Percentiles rank a stretch among this genome's conserved stretches.
phyloP scores from a whole-genome alignment of 1,284 basidiomycete species.

The Apiotrichum gamsii region DNA sequence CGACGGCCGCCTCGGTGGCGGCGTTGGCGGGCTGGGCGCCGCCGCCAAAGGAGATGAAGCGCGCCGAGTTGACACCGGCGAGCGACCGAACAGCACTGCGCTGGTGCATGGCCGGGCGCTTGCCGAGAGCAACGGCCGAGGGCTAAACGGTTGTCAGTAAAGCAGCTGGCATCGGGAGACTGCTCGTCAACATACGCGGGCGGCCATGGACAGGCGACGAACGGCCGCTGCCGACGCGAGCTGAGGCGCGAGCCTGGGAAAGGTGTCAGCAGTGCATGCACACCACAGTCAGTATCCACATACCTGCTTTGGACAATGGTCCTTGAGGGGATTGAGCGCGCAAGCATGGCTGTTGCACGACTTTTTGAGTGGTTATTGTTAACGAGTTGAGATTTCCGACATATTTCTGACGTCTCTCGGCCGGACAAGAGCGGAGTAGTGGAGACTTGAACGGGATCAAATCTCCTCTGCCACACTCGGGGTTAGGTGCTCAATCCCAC shows the following conservation, averaged over 20 bases:
- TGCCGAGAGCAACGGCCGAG: constrained; percentile 32
- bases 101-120: constrained; percentile 22
- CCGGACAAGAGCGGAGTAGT: neutral
- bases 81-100: neutral
- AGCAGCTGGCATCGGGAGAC: too few species aligned
- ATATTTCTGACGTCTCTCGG: neutral
- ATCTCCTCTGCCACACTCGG: constrained; percentile 1
- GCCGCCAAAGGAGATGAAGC: constrained; percentile 4
- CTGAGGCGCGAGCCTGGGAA: constrained; percentile 10
- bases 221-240: constrained; percentile 6
- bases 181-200: constrained; percentile 15
- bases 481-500: neutral
- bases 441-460: neutral
- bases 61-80: constrained; percentile 1
- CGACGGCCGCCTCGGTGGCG: neutral
- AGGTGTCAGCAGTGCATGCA: neutral
- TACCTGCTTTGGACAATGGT: constrained; percentile 13
- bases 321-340: constrained; percentile 13
- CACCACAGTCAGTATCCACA: neutral
- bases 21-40: neutral
- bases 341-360: constrained; percentile 8
- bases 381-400: neutral
- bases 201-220: constrained; percentile 19
- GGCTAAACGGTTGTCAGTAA: constrained; percentile 11
- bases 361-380: neutral